Evolutionary conservation across 495 filamentous ascomycete species (phyloP).

Genomic region (Daldinia childiae): DNA sequence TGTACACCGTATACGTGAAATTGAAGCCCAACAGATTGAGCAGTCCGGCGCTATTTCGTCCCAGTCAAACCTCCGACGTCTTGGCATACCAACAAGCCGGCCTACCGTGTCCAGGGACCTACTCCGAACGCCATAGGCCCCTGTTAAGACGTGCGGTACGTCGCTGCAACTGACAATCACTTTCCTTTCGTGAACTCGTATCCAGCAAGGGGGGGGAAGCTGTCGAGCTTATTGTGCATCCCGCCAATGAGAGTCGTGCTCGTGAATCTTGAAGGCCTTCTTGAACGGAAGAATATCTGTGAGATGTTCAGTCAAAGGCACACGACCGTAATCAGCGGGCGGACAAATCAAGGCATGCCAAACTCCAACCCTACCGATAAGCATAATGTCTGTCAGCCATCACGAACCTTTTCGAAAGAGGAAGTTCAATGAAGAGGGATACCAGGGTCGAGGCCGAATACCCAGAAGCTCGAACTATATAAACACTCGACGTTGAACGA

Average conservation of each 20-base stretch:
- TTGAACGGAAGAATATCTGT: conserved; percentile 9
- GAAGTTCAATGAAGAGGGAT: conserved; percentile 35
- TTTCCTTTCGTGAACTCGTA: conserved; percentile 44
- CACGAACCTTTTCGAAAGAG: conserved; percentile 42
- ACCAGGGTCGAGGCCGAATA: neutral
- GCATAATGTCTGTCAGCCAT: conserved; percentile 27
- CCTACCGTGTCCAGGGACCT: conserved; percentile 33
- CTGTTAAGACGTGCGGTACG: conserved; percentile 32
- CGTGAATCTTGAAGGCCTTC: conserved; percentile 17
- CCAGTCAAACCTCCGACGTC: conserved; percentile 26
- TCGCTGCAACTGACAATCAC: conserved; percentile 33
- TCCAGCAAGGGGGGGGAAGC: conserved; percentile 34
- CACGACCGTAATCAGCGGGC: conserved; percentile 36
- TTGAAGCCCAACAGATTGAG: conserved; percentile 14
- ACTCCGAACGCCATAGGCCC: conserved; percentile 32
- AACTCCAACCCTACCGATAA: conserved; percentile 33
- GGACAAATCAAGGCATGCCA: conserved; percentile 13
- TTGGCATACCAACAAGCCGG: conserved; percentile 33
- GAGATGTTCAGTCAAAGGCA: conserved; percentile 27
- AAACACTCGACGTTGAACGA: conserved; percentile 32
- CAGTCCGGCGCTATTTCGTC: conserved; percentile 36
- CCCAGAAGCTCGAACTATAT: conserved; percentile 25
- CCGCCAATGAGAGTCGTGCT: conserved; percentile 17
- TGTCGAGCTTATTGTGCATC: conserved; percentile 34
- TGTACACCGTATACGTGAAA: conserved; percentile 26